Base-by-base conservation (phyloP, 257 asterid genomes). In the Fraxinus americana region DNA sequence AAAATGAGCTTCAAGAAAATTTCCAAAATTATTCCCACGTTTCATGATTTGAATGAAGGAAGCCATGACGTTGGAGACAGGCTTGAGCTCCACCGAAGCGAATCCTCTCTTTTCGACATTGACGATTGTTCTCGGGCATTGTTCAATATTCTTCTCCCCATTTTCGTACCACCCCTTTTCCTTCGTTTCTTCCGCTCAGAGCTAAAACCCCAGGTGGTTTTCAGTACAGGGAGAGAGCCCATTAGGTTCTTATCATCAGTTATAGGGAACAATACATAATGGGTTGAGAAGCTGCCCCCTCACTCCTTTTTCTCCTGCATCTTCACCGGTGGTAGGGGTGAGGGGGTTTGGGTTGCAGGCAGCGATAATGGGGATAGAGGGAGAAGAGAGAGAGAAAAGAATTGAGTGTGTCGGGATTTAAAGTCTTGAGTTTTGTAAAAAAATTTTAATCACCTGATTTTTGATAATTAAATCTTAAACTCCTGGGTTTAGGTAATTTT, bases 31-130 rank as follows among this genome's bases (percentile, higher is more conserved):
- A 52, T 35, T 12, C 75, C 81, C 36, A 39, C 68, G 88, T 85
- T 91, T 92, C 99, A 94, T 92, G 90, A 95, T 95, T 78, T 93
- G 94, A 32, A 95, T 91, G 85, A 95, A 95, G 59, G 95, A 87
- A 21, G 98, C 81, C 72, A 92, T 87, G 82, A 90, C 96, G 78
- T 88, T 72, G 43, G 98, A 93, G 82, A 93, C 35, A 11, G 97
- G 98, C 75, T 90, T 82, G 27, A 95, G 97, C 83, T 92, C 89
- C 36, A 97, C 82, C 0, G 98, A 87, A 65, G 96, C 96, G 68
- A 95, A 95, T 9, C 97, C 94, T 85, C 99, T 88, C 86, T 81
- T 93, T 79, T 93, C 97, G 6, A 98, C 99, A 80, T 91, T 93
- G 5, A 95, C 99, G 14, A 93, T 90, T 4, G 93, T 92, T 77